Base-by-base conservation (phyloP, 2,329 filamentous ascomycete species). In the Incumbomyces lentus region DNA sequence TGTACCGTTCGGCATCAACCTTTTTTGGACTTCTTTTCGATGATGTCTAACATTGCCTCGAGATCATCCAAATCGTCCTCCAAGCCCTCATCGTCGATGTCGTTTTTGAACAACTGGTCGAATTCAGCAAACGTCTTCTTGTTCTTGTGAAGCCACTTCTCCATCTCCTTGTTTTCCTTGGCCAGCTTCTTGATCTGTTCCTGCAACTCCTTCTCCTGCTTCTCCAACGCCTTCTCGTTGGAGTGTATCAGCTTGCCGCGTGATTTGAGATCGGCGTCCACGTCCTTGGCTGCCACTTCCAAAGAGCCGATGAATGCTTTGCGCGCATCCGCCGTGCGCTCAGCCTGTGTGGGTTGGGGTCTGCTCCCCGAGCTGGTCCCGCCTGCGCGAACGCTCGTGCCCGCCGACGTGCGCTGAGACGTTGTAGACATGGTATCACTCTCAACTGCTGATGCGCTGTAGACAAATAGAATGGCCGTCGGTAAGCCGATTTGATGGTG, bases 11-110 rank as follows among this genome's bases (percentile, higher is more conserved):
- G 39, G 10, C 16, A 16, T 11, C 29, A n/a, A 3, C 29, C n/a
- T 19, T 8, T 7, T 33, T 33, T 19, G 6, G 22, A n/a, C 16
- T 32, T 35, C 17, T 16, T 17, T 35, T 60, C 58, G 4, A 49
- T 54, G 46, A 53, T 51, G 35, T 47, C 39, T 41, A 60, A 34
- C 19, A 56, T 53, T 48, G 38, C 46, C 29, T 48, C 46, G 22
- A 48, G 19, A 17, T 44, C 42, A 38, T 45, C 40, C 41, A 72
- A 53, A 60, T 71, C 69, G 51, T 66, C 56, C 58, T 72, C 78
- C 57, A 81, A 69, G 66, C 79, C 67, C 66, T 80, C 77, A 55
- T 79, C 79, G 66, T 81, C 77, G 49, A 81, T 67, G 55, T 81
- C 76, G 5, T 26, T 6, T 11, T 40, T 8, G 6, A n/a, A 14